Base-by-base conservation (phyloP, 179 eudicot genomes). In the Dionaea muscipula region DNA sequence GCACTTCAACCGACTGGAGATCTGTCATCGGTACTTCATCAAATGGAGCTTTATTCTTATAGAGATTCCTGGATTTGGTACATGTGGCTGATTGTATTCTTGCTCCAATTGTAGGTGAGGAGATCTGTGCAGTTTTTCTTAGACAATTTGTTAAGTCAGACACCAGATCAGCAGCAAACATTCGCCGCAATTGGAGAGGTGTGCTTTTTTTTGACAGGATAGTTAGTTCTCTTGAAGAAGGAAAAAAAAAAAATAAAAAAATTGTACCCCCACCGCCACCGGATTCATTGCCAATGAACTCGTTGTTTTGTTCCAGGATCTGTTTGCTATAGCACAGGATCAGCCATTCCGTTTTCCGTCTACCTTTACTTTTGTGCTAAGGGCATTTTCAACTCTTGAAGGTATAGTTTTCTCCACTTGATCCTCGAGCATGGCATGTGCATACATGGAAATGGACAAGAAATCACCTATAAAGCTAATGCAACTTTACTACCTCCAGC, bases 1-100 rank as follows among this genome's bases (percentile, higher is more conserved):
- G 96, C 99, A 44, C 99, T 93, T 59, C 90, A 85, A 71, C 99
- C 99, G 56, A 93, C 94, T 26, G 96, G 96, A 64, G 99, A 93
- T 76, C 54, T 93, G 70, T 81, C 96, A 27, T 63, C 95, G 56
- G 99, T 94, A 85, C 62, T 84, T 37, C 43, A 39, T 47, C 47
- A 38, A n/a, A 49, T 35, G 56, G 24, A 60, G 21, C 18, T 18
- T 19, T 23, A 7, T 28, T 19, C 21, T 7, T 26, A 13, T 17
- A 35, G 18, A 18, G 39, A 13, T 57, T 57, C 16, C 12, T 36
- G 43, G 51, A 44, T 26, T 57, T 17, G 19, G 20, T 0, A 13
- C 15, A 19, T 22, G 26, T 20, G 10, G 19, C 35, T 50, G 51
- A 15, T 18, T 43, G 28, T n/a, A 2, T 60, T 60, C 20, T 56